These are phyloP conservation scores for Colletotrichum karsti DNA, from an alignment of 2,329 filamentous ascomycete species.

Conservation along the genomic window DNA sequence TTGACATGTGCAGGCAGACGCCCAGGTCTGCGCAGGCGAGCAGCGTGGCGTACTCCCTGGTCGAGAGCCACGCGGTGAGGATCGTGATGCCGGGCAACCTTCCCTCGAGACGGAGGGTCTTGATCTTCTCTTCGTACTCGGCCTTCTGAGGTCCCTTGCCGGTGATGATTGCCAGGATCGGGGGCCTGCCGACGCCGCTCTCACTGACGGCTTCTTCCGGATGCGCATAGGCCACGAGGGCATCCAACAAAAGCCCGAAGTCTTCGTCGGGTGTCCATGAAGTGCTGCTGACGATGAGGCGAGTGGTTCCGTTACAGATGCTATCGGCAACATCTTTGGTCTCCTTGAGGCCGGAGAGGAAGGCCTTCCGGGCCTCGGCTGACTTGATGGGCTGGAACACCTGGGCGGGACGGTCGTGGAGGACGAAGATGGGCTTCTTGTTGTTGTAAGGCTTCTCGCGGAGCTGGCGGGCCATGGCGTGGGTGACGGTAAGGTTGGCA, in stretches of 20 bases:
- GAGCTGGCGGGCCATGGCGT: constrained; percentile 85
- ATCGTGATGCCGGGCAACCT: constrained; percentile 77
- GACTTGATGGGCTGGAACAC: constrained; percentile 78
- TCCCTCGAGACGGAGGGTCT: constrained; percentile 65
- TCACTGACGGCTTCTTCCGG: constrained; percentile 47
- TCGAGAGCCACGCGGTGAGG: constrained; percentile 84
- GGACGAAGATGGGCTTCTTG: constrained; percentile 69
- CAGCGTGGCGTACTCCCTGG: constrained; percentile 83
- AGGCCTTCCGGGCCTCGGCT: constrained; percentile 53
- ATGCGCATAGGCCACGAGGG: constrained; percentile 77
- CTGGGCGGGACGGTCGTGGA: constrained; percentile 87
- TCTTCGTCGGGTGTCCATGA: constrained; percentile 99
- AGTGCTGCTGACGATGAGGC: constrained; percentile 88
- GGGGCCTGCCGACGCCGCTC: constrained; percentile 35
- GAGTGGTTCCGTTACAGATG: constrained; percentile 66
- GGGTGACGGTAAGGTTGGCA: constrained; percentile 86
- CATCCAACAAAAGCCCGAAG: constrained; percentile 86
- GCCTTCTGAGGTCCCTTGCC: constrained; percentile 89
- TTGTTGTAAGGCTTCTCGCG: constrained; percentile 70
- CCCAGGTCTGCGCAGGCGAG: constrained; percentile 89
- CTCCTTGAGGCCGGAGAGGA: constrained; percentile 73
- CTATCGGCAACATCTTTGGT: constrained; percentile 67
- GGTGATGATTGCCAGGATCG: constrained; percentile 89
- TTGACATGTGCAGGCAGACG: constrained; percentile 91
- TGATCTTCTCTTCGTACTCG: constrained; percentile 75